Evolutionary conservation across 257 asterid species (phyloP).

Genomic region (Mentha longifolia): DNA sequence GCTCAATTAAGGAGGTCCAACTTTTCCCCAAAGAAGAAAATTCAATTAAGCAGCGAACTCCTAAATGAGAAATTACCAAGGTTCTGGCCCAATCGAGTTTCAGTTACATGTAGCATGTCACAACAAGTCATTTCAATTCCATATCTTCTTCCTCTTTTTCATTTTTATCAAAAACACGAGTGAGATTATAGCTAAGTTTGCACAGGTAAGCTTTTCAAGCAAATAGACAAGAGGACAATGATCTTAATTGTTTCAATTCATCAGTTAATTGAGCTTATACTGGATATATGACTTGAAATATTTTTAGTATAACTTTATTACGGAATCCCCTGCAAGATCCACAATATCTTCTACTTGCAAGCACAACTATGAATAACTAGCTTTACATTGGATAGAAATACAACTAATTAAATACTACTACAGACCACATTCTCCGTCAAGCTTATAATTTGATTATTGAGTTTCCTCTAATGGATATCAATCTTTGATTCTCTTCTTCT

Average conservation of each 20-base stretch:
- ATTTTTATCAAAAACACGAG: neutral
- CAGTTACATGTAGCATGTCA: neutral
- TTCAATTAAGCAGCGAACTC: slow-evolving; percentile 11
- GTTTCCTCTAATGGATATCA: neutral
- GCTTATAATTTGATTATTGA: neutral
- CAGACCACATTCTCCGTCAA: neutral
- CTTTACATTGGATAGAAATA: neutral
- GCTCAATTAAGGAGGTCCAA: neutral
- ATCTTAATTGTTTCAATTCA: slow-evolving; percentile 3
- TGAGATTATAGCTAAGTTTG: neutral
- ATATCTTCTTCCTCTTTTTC: neutral
- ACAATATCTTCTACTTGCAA: neutral
- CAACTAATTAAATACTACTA: neutral
- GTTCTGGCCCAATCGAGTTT: neutral
- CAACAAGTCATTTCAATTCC: neutral
- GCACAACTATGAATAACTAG: neutral
- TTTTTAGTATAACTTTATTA: neutral
- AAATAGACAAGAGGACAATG: neutral
- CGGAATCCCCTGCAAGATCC: neutral
- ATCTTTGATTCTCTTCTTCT: neutral
- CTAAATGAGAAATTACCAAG: neutral
- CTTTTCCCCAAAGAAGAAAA: neutral
- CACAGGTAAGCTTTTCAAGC: too few species aligned
- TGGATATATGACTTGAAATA: neutral
- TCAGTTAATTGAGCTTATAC: too few species aligned